These are phyloP conservation scores for Penicillium ochrochloron DNA, from an alignment of 495 filamentous ascomycete genomes.

Conservation along the genomic window DNA sequence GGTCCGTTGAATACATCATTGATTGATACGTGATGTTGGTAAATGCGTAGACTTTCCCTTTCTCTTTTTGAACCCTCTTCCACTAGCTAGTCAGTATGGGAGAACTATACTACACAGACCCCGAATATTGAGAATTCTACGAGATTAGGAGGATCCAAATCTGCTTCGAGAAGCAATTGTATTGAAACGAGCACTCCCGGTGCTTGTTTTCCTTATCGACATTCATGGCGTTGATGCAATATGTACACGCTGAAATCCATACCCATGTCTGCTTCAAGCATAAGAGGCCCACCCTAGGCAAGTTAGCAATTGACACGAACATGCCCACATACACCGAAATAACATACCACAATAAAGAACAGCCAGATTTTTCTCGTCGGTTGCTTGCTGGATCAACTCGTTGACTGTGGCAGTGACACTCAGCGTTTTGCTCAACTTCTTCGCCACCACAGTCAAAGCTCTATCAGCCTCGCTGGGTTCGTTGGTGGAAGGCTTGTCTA, in stretches of 20 bases:
- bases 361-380: constrained; percentile 89
- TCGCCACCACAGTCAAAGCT: constrained; percentile 87
- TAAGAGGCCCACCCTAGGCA: constrained; percentile 67
- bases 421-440: constrained; percentile 90
- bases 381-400: constrained; percentile 93
- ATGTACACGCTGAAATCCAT: neutral
- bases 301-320: constrained; percentile 19
- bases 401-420: constrained; percentile 96
- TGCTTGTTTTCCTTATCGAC: neutral
- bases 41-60: neutral
- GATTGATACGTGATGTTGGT: neutral
- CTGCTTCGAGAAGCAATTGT: neutral
- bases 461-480: constrained; percentile 91
- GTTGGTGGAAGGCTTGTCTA: constrained; percentile 57
- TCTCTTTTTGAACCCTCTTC: neutral
- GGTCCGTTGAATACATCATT: neutral
- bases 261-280: constrained; percentile 44
- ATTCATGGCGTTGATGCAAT: neutral
- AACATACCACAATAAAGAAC: constrained; percentile 83
- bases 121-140: neutral
- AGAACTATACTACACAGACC: neutral
- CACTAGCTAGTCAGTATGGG: neutral
- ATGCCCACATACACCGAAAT: constrained; percentile 15
- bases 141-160: neutral
- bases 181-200: neutral